Evolutionary conservation across 2,329 filamentous ascomycete species (phyloP).

Genomic region (Cladosporium halotolerans): DNA sequence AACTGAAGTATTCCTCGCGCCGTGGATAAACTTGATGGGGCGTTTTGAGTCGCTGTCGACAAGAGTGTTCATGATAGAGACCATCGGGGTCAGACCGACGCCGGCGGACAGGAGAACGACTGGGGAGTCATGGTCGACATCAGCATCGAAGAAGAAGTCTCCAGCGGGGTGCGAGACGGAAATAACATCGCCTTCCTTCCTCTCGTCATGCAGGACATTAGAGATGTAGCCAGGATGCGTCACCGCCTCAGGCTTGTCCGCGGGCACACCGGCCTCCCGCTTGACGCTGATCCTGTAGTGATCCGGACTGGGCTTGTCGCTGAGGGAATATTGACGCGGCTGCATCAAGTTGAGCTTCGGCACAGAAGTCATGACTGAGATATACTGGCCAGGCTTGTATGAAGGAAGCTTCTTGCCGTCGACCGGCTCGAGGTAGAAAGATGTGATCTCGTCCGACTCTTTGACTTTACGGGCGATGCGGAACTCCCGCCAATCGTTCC

Average conservation of each 20-base stretch:
- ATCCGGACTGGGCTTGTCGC: constrained; percentile 54
- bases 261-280: constrained; percentile 52
- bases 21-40: constrained; percentile 59
- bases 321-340: constrained; percentile 66
- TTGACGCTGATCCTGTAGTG: constrained; percentile 69
- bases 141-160: constrained; percentile 55
- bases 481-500: constrained; percentile 64
- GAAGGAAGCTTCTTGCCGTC: constrained; percentile 55
- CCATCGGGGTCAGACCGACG: constrained; percentile 61
- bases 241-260: constrained; percentile 40
- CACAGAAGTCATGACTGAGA: constrained; percentile 56
- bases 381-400: constrained; percentile 67
- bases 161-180: constrained; percentile 59
- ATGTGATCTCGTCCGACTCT: constrained; percentile 63
- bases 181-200: constrained; percentile 56
- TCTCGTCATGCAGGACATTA: constrained; percentile 60
- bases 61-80: constrained; percentile 58
- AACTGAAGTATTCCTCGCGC: constrained; percentile 44
- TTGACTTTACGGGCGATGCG: constrained; percentile 57
- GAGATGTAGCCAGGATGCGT: constrained; percentile 60
- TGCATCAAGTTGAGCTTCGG: constrained; percentile 57
- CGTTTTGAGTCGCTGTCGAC: constrained; percentile 18
- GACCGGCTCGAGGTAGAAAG: constrained; percentile 61
- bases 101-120: constrained; percentile 62
- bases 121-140: constrained; percentile 41